Evolutionary conservation across 2,329 filamentous ascomycete genomes (phyloP).

Genomic region (Colletotrichum lupini): DNA sequence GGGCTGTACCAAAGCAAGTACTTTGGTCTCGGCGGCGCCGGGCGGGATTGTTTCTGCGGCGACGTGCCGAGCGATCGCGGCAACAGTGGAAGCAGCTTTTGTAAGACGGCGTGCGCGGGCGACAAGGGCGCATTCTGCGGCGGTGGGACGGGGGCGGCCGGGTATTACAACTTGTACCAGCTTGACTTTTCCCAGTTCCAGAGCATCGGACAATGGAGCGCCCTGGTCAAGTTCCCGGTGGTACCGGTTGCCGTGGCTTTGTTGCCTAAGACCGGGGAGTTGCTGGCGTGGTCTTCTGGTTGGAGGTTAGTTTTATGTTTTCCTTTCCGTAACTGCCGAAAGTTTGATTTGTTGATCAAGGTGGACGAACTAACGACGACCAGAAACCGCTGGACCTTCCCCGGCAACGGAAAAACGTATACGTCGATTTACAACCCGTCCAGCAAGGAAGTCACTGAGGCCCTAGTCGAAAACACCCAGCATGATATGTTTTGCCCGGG

Average conservation of each 20-base stretch:
- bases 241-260: constrained; percentile 47
- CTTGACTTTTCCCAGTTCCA: background rate
- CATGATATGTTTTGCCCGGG: constrained; percentile 69
- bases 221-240: constrained; percentile 48
- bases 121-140: background rate
- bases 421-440: constrained; percentile 19
- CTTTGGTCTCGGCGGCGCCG: background rate
- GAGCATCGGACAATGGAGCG: constrained; percentile 45
- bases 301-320: background rate
- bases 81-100: background rate
- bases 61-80: background rate
- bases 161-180: background rate
- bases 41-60: background rate
- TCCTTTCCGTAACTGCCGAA: background rate
- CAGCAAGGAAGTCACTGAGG: constrained; percentile 38
- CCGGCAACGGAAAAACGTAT: background rate
- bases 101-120: background rate
- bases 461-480: constrained; percentile 49
- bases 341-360: background rate
- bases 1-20: background rate
- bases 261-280: constrained; percentile 37
- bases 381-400: constrained; percentile 2
- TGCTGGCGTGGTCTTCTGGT: constrained; percentile 42
- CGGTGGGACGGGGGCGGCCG: background rate
- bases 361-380: background rate